These are phyloP conservation scores for Didymella pinodella DNA, from an alignment of 2,329 filamentous ascomycete species.

Conservation along the genomic window DNA sequence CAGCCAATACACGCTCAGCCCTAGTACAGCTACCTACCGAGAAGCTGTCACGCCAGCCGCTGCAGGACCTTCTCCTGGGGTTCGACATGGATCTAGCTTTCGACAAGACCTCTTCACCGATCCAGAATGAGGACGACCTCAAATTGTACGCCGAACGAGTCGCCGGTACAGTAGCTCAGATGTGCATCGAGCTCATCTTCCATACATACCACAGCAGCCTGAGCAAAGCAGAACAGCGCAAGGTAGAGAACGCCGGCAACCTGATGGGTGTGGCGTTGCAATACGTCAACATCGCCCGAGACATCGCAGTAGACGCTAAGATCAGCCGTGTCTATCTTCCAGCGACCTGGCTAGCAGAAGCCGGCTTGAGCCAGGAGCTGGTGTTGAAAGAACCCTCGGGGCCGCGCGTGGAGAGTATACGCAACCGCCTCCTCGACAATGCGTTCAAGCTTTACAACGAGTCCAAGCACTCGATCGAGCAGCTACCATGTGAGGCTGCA, in stretches of 20 bases:
- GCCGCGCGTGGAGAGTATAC: conserved; percentile 59
- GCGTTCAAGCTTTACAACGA: conserved; percentile 68
- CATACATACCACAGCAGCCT: conserved; percentile 58
- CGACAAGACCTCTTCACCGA: conserved; percentile 55
- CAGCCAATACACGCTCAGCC: conserved; percentile 60
- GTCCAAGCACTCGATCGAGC: conserved; percentile 65
- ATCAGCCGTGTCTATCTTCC: conserved; percentile 75
- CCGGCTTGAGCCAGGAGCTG: conserved; percentile 62
- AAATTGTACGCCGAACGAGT: conserved; percentile 71
- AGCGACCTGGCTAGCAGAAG: conserved; percentile 67
- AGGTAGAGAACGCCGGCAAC: conserved; percentile 64
- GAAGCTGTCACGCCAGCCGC: conserved; percentile 64
- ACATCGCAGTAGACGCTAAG: conserved; percentile 72
- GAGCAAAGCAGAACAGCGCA: conserved; percentile 43
- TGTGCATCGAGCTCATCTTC: conserved; percentile 73
- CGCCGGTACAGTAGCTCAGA: conserved; percentile 74
- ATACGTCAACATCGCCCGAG: conserved; percentile 78
- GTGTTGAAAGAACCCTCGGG: conserved; percentile 62
- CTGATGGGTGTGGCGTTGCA: conserved; percentile 78
- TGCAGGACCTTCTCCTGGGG: conserved; percentile 71
- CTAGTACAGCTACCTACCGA: conserved; percentile 66
- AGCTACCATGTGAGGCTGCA: conserved; percentile 66
- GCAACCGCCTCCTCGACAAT: conserved; percentile 63
- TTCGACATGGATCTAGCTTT: conserved; percentile 75
- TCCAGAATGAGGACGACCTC: conserved; percentile 65